phyloP scores from a whole-genome alignment of 768 basidiomycete genomes.

The Pulveroboletus frians region DNA sequence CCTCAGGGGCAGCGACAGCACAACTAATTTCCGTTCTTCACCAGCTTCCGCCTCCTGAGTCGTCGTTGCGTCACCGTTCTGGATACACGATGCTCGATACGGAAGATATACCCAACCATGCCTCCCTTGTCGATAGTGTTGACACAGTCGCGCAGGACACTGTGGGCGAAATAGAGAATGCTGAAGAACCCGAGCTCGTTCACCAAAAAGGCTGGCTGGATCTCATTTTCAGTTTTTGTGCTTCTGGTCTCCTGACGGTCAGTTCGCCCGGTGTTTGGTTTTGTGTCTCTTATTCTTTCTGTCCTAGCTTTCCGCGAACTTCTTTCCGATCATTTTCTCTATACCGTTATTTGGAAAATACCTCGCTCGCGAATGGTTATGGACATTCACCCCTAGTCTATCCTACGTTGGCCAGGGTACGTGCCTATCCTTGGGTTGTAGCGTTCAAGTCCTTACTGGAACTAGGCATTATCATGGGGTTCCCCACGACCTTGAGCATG shows the following conservation, averaged over 20 bases:
- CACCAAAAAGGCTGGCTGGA: conserved; percentile 72
- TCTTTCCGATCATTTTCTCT: conserved; percentile 84
- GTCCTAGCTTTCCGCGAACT: conserved; percentile 72
- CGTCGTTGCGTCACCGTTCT: conserved; percentile 46
- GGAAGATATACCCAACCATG: conserved; percentile 28
- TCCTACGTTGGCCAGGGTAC: conserved; percentile 88
- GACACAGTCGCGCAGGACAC: conserved; percentile 17
- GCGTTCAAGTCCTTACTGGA: conserved; percentile 1
- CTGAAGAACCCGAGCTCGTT: conserved; percentile 43
- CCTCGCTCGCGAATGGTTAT: conserved; percentile 84
- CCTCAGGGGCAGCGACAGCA: conserved; percentile 93
- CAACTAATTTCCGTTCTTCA: conserved; percentile 92
- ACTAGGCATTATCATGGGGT: conserved; percentile 95
- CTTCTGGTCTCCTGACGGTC: conserved; percentile 74
- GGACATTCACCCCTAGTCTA: conserved; percentile 89
- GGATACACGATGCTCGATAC: conserved; percentile 47
- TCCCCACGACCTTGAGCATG: conserved; percentile 92
- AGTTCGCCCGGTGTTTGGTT: conserved; percentile 17
- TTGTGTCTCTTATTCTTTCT: background rate
- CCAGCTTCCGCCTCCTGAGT: conserved; percentile 61
- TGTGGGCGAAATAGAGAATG: conserved; percentile 23
- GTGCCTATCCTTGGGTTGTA: background rate
- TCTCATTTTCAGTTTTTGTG: conserved; percentile 72
- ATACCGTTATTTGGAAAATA: conserved; percentile 82
- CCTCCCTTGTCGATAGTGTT: conserved; percentile 1